Conservation (phyloP, 2,329 filamentous ascomycete genomes). For the Intubia oerlemansii region DNA sequence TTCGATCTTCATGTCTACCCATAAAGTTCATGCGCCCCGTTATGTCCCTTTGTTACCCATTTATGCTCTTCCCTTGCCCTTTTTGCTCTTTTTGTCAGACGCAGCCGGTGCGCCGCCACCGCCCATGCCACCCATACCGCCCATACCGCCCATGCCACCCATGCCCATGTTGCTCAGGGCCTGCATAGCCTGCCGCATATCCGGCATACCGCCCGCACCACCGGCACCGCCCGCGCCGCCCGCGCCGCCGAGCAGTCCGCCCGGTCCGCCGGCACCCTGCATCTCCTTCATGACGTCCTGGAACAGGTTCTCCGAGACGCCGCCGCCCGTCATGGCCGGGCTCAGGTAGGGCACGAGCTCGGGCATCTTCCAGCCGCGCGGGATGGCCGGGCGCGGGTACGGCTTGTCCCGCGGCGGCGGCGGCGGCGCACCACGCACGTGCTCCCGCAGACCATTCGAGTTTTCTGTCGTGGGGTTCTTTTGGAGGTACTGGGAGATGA, state of each 20-base stretch:
- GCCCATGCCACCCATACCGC: background rate
- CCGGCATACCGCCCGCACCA: constrained; percentile 8
- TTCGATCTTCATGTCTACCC: no score
- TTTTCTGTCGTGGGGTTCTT: constrained; percentile 57
- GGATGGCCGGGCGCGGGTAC: constrained; percentile 52
- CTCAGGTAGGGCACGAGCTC: constrained; percentile 71
- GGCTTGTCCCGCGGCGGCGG: constrained; percentile 41
- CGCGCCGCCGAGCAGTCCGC: constrained; percentile 4
- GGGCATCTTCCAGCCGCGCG: constrained; percentile 79
- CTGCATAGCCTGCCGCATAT: constrained; percentile 4
- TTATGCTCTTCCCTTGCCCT: no score
- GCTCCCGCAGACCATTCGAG: constrained; percentile 43
- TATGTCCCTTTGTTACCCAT: no score
- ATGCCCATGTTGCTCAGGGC: constrained; percentile 2
- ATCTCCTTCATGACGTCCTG: constrained; percentile 97
- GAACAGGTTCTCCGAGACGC: constrained; percentile 82
- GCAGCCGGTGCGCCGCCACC: background rate
- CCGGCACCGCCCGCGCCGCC: constrained; percentile 11
- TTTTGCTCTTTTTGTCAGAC: background rate
- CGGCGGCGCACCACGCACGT: constrained; percentile 50
- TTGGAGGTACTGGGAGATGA: constrained; percentile 57
- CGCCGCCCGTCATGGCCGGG: constrained; percentile 75
- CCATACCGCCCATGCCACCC: constrained; percentile 9
- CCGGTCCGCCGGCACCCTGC: constrained; percentile 21
- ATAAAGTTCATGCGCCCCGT: no score